phyloP scores from a whole-genome alignment of 2,329 filamentous ascomycete species.

The Cercospora sesami region DNA sequence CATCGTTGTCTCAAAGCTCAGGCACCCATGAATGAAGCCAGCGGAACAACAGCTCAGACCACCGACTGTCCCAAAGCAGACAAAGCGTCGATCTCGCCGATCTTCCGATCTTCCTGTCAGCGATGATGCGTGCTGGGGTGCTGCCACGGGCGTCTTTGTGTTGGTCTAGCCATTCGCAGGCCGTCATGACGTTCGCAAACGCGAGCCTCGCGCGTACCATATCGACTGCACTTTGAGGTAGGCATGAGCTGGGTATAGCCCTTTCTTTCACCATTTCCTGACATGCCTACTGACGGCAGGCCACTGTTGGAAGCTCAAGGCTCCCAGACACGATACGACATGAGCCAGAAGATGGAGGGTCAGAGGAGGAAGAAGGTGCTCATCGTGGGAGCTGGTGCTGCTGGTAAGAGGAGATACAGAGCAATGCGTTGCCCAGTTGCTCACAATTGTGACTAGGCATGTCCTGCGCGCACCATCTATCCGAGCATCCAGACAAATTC shows the following conservation, averaged over 20 bases:
- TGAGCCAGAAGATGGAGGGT: slow-evolving; percentile 39
- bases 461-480: slow-evolving; percentile 67
- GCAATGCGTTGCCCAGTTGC: not conserved
- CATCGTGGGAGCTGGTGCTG: slow-evolving; percentile 63
- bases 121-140: slow-evolving; percentile 2
- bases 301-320: slow-evolving; percentile 33
- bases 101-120: not conserved
- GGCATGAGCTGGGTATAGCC: not conserved
- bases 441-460: slow-evolving; percentile 44
- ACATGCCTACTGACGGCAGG: slow-evolving; percentile 27
- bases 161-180: slow-evolving; percentile 5
- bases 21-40: not conserved
- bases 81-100: slow-evolving; percentile 12
- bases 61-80: not conserved
- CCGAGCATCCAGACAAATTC: slow-evolving; percentile 65
- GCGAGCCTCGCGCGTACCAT: slow-evolving; percentile 11
- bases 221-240: not conserved
- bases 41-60: not conserved
- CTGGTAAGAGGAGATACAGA: slow-evolving; percentile 53
- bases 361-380: slow-evolving; percentile 51
- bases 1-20: not conserved
- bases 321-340: slow-evolving; percentile 41
- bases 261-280: not conserved
- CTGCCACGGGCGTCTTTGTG: not conserved
- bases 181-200: slow-evolving; percentile 5